Percentiles rank a stretch among this genome's conserved stretches.
phyloP scores from a whole-genome alignment of 1,284 basidiomycete species.

The Puccinia sorghi region DNA sequence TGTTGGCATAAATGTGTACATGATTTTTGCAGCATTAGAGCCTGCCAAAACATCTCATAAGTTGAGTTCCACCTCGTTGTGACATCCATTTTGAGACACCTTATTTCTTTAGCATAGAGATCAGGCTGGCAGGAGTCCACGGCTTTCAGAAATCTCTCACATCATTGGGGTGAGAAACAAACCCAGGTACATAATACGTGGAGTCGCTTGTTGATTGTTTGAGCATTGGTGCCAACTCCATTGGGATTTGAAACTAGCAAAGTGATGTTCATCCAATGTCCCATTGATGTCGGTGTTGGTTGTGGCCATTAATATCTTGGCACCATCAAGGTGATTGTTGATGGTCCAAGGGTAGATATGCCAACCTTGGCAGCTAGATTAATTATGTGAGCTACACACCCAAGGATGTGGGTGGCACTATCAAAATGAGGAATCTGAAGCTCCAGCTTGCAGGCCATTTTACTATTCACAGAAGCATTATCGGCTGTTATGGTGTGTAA shows the following conservation, averaged over 20 bases:
- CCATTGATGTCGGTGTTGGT: background rate
- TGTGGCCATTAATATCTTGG: background rate
- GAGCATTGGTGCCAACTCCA: background rate
- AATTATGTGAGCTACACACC: background rate
- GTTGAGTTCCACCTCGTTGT: background rate
- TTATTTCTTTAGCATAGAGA: background rate
- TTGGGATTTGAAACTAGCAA: background rate
- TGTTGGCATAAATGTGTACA: background rate
- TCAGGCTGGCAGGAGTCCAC: background rate
- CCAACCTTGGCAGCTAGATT: background rate
- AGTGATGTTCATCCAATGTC: background rate
- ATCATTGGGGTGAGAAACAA: background rate
- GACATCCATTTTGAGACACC: background rate
- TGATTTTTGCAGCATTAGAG: background rate
- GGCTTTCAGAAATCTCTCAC: background rate
- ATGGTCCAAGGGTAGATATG: background rate
- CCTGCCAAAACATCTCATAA: background rate
- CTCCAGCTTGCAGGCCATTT: background rate
- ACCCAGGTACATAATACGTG: background rate
- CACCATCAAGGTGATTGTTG: background rate
- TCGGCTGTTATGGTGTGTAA: slow-evolving; percentile 13
- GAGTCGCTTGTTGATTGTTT: background rate
- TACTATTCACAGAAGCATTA: background rate
- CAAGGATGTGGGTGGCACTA: background rate
- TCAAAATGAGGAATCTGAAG: background rate